A percentile compares a stretch with the other conserved stretches of the same genome.
These are phyloP conservation scores for Alternaria infectoria DNA, from an alignment of 2,329 filamentous ascomycete genomes.

Conservation along the genomic window DNA sequence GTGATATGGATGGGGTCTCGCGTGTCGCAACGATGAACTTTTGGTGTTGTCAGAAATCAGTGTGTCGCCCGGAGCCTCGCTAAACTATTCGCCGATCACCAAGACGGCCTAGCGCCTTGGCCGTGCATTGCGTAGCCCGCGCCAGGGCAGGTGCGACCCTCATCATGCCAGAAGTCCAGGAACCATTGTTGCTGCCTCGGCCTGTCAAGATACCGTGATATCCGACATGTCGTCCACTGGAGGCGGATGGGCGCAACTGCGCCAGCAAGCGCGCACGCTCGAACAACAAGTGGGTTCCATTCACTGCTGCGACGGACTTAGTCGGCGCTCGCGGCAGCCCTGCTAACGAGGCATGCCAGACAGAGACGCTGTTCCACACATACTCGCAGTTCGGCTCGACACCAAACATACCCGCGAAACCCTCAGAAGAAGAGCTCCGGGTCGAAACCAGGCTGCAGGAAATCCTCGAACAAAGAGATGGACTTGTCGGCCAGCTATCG, in stretches of 20 bases:
- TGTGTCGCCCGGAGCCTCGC: conserved; percentile 31
- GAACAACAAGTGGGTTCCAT: conserved; percentile 78
- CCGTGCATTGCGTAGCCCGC: conserved; percentile 25
- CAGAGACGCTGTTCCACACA: conserved; percentile 79
- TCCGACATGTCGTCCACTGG: conserved; percentile 48
- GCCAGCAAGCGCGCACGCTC: conserved; percentile 86
- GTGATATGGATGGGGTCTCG: conserved; percentile 47
- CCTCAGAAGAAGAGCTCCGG: conserved; percentile 81
- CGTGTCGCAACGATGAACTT: conserved; percentile 41
- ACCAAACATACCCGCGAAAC: conserved; percentile 78
- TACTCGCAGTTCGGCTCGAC: conserved; percentile 91
- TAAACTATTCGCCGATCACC: conserved; percentile 16
- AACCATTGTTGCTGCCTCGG: conserved; percentile 13
- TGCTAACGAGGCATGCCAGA: conserved; percentile 61
- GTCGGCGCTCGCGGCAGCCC: conserved; percentile 11
- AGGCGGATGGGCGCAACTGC: conserved; percentile 84
- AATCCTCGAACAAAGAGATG: conserved; percentile 85
- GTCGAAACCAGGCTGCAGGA: conserved; percentile 85
- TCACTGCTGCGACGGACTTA: conserved; percentile 16
- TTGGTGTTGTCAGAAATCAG: conserved; percentile 29
- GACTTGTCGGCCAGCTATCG: conserved; percentile 78
- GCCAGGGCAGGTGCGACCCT: conserved; percentile 22
- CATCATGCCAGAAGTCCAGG: conserved; percentile 30
- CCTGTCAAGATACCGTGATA: background rate
- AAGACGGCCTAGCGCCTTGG: conserved; percentile 28